Conservation (phyloP, 106 monocot genomes). For the Iris macrosiphon region DNA sequence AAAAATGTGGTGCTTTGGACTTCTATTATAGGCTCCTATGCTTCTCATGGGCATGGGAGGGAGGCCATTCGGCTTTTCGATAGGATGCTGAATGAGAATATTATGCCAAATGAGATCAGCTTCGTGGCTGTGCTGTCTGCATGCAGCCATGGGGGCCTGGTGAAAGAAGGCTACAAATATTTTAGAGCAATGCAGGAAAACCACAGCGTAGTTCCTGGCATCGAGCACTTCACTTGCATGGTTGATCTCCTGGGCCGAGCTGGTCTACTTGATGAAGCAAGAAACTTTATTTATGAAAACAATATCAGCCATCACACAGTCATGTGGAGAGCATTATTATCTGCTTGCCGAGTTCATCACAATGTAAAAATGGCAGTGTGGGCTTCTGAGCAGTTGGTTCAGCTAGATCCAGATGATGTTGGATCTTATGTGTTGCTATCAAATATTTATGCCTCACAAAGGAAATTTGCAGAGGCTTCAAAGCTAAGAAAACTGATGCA, state of each 20-base stretch:
- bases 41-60: constrained; percentile 48
- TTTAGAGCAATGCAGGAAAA: constrained; percentile 58
- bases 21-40: constrained; percentile 53
- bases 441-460: constrained; percentile 46
- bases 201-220: constrained; percentile 37
- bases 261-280: constrained; percentile 48
- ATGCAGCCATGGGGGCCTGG: constrained; percentile 60
- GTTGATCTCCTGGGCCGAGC: constrained; percentile 73
- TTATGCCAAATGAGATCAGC: constrained; percentile 73
- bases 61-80: constrained; percentile 51
- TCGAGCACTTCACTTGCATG: constrained; percentile 74
- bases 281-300: constrained; percentile 54
- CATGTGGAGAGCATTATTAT: constrained; percentile 62
- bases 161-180: constrained; percentile 49
- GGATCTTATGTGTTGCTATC: constrained; percentile 57
- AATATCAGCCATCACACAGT: constrained; percentile 30
- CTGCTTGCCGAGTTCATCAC: constrained; percentile 49
- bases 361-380: constrained; percentile 40
- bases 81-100: constrained; percentile 48
- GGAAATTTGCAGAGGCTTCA: constrained; percentile 37
- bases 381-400: constrained; percentile 39
- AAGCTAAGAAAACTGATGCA: constrained; percentile 42
- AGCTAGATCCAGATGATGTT: constrained; percentile 41
- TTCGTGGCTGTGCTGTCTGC: constrained; percentile 63
- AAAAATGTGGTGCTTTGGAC: constrained; percentile 63